A percentile compares a stretch with the other conserved stretches of the same genome.
These are phyloP conservation scores for Trichothecium roseum DNA, from an alignment of 2,329 filamentous ascomycete genomes.

Conservation along the genomic window DNA sequence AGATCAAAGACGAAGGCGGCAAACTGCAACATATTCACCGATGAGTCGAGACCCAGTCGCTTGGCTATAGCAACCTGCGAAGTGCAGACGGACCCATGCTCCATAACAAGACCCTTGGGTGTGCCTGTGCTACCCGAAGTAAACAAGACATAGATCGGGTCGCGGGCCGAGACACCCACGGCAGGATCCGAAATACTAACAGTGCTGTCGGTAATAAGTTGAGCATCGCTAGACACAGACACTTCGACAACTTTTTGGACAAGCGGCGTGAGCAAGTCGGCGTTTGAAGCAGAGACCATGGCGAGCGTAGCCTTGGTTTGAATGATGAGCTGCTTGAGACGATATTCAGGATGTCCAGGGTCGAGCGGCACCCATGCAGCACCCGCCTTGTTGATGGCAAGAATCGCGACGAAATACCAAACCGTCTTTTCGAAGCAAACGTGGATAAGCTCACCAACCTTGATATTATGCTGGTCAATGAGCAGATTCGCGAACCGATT, in stretches of 20 bases:
- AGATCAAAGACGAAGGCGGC: background rate
- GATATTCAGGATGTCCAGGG: constrained; percentile 3
- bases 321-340: background rate
- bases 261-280: constrained; percentile 3
- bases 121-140: constrained; percentile 13
- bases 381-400: constrained; percentile 8
- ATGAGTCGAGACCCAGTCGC: constrained; percentile 5
- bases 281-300: background rate
- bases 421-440: constrained; percentile 1
- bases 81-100: constrained; percentile 9
- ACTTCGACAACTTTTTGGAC: background rate
- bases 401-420: background rate
- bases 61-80: constrained; percentile 10
- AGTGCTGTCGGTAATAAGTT: background rate
- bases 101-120: constrained; percentile 12
- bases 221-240: background rate
- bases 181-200: background rate
- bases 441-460: constrained; percentile 8
- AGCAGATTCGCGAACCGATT: background rate
- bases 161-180: background rate
- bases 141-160: constrained; percentile 10
- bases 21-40: constrained; percentile 3
- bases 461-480: constrained; percentile 8
- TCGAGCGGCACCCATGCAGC: constrained; percentile 8
- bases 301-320: constrained; percentile 1